Evolutionary conservation across 2,329 filamentous ascomycete species (phyloP).

Genomic region (Microsporum audouinii): DNA sequence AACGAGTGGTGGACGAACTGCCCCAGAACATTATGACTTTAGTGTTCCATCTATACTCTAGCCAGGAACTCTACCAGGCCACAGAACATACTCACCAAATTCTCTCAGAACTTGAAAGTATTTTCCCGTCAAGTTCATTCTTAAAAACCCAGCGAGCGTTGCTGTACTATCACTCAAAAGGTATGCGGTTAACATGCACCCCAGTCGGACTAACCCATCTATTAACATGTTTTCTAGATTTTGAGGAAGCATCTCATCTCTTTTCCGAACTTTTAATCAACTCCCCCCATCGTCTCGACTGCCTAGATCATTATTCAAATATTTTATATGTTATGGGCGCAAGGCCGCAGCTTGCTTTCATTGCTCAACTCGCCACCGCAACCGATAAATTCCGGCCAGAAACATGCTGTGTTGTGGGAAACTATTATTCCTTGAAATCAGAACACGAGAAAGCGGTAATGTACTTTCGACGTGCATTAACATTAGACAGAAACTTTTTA

Average conservation of each 20-base stretch:
- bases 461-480: constrained; percentile 88
- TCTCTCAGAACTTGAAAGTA: constrained; percentile 63
- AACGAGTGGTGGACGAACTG: constrained; percentile 57
- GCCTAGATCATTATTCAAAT: constrained; percentile 91
- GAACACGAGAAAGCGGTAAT: constrained; percentile 97
- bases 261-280: constrained; percentile 57
- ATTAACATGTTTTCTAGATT: constrained; percentile 34
- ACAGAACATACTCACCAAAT: constrained; percentile 62
- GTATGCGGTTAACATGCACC: constrained; percentile 16
- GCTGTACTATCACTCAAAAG: constrained; percentile 78
- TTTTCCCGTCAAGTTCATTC: constrained; percentile 83
- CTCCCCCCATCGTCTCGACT: constrained; percentile 64
- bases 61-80: constrained; percentile 82
- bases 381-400: constrained; percentile 95
- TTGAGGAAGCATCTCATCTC: constrained; percentile 51
- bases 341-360: constrained; percentile 77
- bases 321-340: constrained; percentile 88
- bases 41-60: constrained; percentile 86
- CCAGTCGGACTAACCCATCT: not conserved
- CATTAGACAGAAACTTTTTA: constrained; percentile 77
- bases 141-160: constrained; percentile 81
- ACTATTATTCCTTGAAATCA: constrained; percentile 90
- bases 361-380: constrained; percentile 80
- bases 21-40: constrained; percentile 86
- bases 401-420: constrained; percentile 91